These are phyloP conservation scores for Pseudocercospora vitis DNA, from an alignment of 2,329 filamentous ascomycete genomes.

Conservation along the genomic window DNA sequence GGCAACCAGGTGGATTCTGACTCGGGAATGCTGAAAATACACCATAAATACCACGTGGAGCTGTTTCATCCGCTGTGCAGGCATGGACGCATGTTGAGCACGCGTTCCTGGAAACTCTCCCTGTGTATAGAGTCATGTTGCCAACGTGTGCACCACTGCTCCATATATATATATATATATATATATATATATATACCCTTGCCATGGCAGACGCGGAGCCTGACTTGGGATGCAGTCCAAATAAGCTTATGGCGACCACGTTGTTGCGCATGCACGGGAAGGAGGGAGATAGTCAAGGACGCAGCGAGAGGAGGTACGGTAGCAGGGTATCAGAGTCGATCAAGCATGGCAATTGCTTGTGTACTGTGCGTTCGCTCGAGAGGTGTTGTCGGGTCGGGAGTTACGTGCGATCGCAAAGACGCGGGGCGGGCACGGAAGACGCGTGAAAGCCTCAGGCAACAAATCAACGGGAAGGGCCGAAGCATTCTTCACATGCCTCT, in stretches of 20 bases:
- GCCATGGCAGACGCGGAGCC: not conserved
- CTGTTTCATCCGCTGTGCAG: too few relatives aligned
- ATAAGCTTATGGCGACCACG: conserved; percentile 20
- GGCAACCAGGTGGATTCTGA: not conserved
- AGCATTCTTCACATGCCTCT: not conserved
- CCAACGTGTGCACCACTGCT: too few relatives aligned
- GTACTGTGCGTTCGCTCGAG: not conserved
- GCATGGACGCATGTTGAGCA: too few relatives aligned
- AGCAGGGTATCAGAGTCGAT: not conserved
- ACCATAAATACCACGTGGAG: too few relatives aligned
- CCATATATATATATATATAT: too few relatives aligned
- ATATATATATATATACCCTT: too few relatives aligned
- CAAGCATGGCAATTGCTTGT: conserved; percentile 4
- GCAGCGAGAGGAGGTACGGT: not conserved
- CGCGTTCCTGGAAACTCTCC: too few relatives aligned
- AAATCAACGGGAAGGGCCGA: not conserved
- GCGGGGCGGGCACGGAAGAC: not conserved
- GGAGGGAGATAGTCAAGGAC: not conserved
- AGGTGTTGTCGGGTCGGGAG: not conserved
- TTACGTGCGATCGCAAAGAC: conserved; percentile 4
- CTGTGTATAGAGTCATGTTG: too few relatives aligned
- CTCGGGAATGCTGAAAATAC: too few relatives aligned
- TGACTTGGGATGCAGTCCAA: not conserved
- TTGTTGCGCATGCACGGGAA: not conserved
- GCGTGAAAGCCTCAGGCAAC: not conserved